Base-by-base conservation (phyloP, 495 filamentous ascomycete species). In the Penicillium chermesinum region DNA sequence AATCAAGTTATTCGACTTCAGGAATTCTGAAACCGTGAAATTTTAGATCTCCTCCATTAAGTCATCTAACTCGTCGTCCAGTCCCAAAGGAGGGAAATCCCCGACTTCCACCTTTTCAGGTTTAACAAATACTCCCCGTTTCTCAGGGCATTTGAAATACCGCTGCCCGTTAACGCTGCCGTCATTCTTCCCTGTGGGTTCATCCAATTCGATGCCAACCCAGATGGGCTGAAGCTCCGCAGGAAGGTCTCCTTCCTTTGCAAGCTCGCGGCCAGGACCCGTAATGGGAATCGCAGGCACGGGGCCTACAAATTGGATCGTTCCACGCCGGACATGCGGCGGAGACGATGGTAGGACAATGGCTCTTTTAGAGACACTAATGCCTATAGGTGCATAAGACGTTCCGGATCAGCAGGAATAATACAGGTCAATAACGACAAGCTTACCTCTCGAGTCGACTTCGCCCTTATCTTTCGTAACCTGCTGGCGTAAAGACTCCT, bases 161-260 rank as follows among this genome's bases (percentile, higher is more conserved):
- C 82, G 73, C 48, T 78, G 81, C 20, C 85, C 86, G n/a, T 75
- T 76, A 2, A 94, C 76, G 55, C 83, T 87, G 14, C 90, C 90
- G 62, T 96, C 88, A 55, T 96, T 96, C 72, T 87, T 93, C 22
- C 90, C 90, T 27, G 82, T 82, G 3, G 89, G 89, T 65, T 95
- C 89, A 61, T 95, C 89, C 37, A 94, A 74, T 56, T 82, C 79
- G 39, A 96, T 74, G 35, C 91, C 91, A 33, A 93, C 76, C 91
- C 93, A 96, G 14, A 87, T 76, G 4, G 87, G 86, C 20, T 63
- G 52, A 9, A 56, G 52, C 17, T 56, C 78, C 61, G 44, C 43
- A 12, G 59, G 62, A 20, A 61, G 20, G 13, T 46, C 47, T 10
- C 57, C 44, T 39, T 53, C 17, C 5, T 48, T 22, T 35, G 64